These are phyloP conservation scores for Pseudocercospora pini-densiflorae DNA, from an alignment of 2,329 filamentous ascomycete genomes.

Conservation along the genomic window DNA sequence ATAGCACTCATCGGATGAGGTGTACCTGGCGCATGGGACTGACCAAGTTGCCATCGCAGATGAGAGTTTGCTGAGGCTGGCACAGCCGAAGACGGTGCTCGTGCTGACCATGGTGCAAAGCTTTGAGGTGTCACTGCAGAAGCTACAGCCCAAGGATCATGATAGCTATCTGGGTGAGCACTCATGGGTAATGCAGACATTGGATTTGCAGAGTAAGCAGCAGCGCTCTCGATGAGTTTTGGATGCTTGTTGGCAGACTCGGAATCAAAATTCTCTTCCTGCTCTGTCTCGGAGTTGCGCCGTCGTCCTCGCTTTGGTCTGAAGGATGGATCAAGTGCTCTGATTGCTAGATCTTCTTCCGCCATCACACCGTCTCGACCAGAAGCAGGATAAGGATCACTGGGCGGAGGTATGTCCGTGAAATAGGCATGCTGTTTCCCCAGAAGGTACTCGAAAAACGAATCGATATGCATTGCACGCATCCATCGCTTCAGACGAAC, in stretches of 20 bases:
- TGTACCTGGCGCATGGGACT: constrained; percentile 35
- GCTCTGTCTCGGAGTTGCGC: constrained; percentile 40
- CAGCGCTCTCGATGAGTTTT: constrained; percentile 17
- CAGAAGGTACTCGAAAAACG: constrained; percentile 89
- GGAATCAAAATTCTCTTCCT: constrained; percentile 31
- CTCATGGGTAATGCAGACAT: constrained; percentile 57
- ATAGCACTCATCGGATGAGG: constrained; percentile 80
- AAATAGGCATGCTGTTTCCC: constrained; percentile 80
- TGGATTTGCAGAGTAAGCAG: constrained; percentile 45
- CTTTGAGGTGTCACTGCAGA: constrained; percentile 44
- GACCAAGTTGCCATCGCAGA: constrained; percentile 39
- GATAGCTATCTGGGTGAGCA: constrained; percentile 60
- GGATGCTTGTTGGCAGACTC: constrained; percentile 27
- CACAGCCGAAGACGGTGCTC: constrained; percentile 49
- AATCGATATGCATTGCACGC: constrained; percentile 93
- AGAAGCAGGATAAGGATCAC: constrained; percentile 65
- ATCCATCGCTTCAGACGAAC: constrained; percentile 95
- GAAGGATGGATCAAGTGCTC: constrained; percentile 79
- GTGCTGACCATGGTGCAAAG: constrained; percentile 42
- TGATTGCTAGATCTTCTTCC: constrained; percentile 86
- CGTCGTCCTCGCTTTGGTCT: constrained; percentile 65
- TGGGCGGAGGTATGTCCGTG: constrained; percentile 70
- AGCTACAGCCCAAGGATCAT: constrained; percentile 55
- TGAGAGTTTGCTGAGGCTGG: constrained; percentile 47
- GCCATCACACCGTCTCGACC: constrained; percentile 80